A percentile compares a stretch with the other conserved stretches of the same genome.
Conservation (phyloP, 805 yeast genomes). For the Metschnikowia colocasiae region DNA sequence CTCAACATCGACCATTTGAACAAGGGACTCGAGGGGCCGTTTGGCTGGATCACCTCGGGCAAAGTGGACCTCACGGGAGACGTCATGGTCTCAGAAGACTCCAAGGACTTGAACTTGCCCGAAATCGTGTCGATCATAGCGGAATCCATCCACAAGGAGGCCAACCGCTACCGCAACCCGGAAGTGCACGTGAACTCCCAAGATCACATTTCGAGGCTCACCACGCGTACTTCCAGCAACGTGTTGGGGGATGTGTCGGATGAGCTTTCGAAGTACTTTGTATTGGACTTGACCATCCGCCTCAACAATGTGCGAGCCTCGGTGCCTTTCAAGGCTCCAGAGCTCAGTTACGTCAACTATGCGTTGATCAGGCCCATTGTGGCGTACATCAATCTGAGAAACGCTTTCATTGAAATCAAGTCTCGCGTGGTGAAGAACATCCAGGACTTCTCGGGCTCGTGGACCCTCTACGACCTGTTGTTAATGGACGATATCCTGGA, state of each 20-base stretch:
- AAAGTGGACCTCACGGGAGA: conserved; percentile 93
- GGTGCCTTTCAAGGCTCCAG: conserved; percentile 84
- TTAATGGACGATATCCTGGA: conserved; percentile 88
- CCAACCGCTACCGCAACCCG: conserved; percentile 40
- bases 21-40: conserved; percentile 87
- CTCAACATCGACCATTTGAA: conserved; percentile 85
- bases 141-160: conserved; percentile 46
- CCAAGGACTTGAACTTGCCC: conserved; percentile 43
- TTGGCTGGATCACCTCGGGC: conserved; percentile 95
- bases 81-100: conserved; percentile 70
- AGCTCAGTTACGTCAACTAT: conserved; percentile 84
- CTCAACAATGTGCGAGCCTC: conserved; percentile 84
- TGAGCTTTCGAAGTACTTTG: conserved; percentile 54
- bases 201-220: conserved; percentile 29
- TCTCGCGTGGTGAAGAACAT: conserved; percentile 77
- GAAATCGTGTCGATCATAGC: conserved; percentile 51
- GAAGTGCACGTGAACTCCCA: conserved; percentile 26
- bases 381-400: conserved; percentile 86
- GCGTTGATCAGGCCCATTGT: conserved; percentile 93
- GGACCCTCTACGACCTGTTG: conserved; percentile 91
- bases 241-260: conserved; percentile 8
- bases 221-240: conserved; percentile 6
- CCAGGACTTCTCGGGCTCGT: conserved; percentile 87
- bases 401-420: conserved; percentile 82
- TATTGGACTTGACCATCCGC: conserved; percentile 74